Conservation (phyloP, 2,329 filamentous ascomycete genomes). For the Colletotrichum sansevieriae region DNA sequence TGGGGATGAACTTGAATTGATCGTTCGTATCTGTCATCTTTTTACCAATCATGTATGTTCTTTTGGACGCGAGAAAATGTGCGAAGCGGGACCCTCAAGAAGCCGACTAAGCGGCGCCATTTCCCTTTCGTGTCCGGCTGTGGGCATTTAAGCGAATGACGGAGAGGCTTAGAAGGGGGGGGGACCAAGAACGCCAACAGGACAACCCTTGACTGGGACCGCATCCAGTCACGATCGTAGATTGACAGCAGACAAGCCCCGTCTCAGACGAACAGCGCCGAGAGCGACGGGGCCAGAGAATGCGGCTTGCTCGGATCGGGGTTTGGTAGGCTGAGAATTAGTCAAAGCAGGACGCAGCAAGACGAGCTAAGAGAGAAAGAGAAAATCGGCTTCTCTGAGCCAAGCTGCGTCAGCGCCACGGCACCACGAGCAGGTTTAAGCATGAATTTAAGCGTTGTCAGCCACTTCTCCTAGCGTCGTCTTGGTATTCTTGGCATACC, state of each 20-base stretch:
- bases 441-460: conserved; percentile 65
- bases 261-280: conserved; percentile 21
- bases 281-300: not conserved
- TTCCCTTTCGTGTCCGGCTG: no score
- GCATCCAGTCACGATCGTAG: conserved; percentile 20
- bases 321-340: not conserved
- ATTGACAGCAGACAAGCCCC: conserved; percentile 22
- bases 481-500: conserved; percentile 54
- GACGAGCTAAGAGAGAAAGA: no score
- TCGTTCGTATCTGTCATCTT: not conserved
- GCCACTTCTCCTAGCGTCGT: conserved; percentile 49
- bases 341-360: not conserved
- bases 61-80: not conserved
- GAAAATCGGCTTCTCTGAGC: not conserved
- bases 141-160: not conserved
- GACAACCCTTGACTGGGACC: not conserved
- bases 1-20: not conserved
- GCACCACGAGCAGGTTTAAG: conserved; percentile 54
- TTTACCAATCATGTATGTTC: not conserved
- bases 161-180: not conserved
- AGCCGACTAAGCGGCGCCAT: no score
- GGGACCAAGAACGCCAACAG: not conserved
- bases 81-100: no score
- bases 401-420: conserved; percentile 27
- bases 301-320: not conserved